phyloP scores from a whole-genome alignment of 805 yeast genomes.

The Hermanozyma aechmeae region DNA sequence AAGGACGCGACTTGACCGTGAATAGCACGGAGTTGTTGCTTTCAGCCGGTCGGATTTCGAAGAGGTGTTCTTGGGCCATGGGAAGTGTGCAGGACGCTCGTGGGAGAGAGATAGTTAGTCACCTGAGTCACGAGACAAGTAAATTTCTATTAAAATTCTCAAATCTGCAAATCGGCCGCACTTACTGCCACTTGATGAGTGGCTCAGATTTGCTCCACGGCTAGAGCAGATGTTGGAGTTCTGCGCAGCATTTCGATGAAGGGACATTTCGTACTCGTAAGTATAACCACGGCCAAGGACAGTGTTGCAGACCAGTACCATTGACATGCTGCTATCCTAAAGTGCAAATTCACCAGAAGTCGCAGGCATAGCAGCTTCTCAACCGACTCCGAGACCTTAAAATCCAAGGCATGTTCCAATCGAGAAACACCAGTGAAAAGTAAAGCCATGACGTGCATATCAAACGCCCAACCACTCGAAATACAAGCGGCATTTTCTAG shows the following conservation, averaged over 20 bases:
- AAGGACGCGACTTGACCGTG: constrained; percentile 8
- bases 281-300: no score
- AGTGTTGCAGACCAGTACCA: no score
- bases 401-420: background rate
- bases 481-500: background rate
- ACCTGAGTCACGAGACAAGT: no score
- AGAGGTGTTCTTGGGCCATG: constrained; percentile 18
- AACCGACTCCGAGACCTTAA: background rate
- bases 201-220: constrained; percentile 1
- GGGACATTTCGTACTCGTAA: no score
- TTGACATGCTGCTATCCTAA: no score
- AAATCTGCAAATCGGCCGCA: background rate
- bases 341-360: no score
- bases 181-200: constrained; percentile 1
- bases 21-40: constrained; percentile 8
- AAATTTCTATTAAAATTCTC: constrained; percentile 1
- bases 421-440: background rate
- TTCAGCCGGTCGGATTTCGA: constrained; percentile 15
- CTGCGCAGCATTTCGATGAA: no score
- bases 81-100: constrained; percentile 23
- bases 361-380: no score
- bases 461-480: background rate
- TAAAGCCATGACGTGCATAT: background rate
- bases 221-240: background rate
- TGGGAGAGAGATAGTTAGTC: background rate